phyloP scores from a whole-genome alignment of 1,284 basidiomycete genomes.

The Puccinia horiana region DNA sequence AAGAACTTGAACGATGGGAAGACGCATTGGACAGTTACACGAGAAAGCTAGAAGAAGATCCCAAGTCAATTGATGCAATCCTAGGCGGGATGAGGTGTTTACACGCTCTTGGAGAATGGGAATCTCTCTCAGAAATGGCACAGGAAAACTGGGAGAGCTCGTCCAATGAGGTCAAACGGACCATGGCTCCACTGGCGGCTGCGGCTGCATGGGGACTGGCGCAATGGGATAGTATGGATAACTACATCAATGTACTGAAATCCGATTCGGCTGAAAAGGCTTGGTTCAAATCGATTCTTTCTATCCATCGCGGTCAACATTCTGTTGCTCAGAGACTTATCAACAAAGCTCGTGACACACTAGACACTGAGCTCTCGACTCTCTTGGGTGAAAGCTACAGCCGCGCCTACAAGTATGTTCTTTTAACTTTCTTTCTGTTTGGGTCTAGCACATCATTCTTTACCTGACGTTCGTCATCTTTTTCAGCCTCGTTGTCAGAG shows the following conservation, averaged over 20 bases:
- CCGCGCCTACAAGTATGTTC: constrained; percentile 83
- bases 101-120: constrained; percentile 98
- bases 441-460: background rate
- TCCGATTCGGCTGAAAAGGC: constrained; percentile 88
- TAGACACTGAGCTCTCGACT: constrained; percentile 88
- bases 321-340: constrained; percentile 86
- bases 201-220: constrained; percentile 95
- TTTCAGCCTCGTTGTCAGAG: constrained; percentile 84
- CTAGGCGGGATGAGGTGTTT: constrained; percentile 89
- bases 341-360: constrained; percentile 86
- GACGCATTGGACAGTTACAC: constrained; percentile 66
- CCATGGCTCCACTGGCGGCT: constrained; percentile 94
- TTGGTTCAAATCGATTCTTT: constrained; percentile 93
- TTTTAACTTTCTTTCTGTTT: background rate
- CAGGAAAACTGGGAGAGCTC: constrained; percentile 82
- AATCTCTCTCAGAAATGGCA: constrained; percentile 80
- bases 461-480: background rate
- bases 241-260: constrained; percentile 93
- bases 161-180: constrained; percentile 77
- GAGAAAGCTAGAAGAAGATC: constrained; percentile 46
- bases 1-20: constrained; percentile 93
- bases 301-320: constrained; percentile 95
- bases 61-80: constrained; percentile 60
- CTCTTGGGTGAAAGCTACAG: constrained; percentile 95
- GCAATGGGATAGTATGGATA: constrained; percentile 98